phyloP scores from a whole-genome alignment of 176 grass and related monocot species.

The Guadua angustifolia region DNA sequence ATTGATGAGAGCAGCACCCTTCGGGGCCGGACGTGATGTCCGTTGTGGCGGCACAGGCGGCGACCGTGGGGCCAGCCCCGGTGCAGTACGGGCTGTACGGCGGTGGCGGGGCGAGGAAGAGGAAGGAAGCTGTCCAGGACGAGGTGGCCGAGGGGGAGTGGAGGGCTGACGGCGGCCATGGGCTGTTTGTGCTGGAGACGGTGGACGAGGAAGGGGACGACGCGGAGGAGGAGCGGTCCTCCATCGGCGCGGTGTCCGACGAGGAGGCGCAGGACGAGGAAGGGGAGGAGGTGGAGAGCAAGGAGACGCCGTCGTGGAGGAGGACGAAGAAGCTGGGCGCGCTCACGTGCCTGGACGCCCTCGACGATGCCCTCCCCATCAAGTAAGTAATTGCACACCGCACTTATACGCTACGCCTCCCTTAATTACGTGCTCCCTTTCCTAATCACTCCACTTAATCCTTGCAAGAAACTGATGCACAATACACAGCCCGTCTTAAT shows the following conservation, averaged over 20 bases:
- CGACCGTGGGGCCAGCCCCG: background rate
- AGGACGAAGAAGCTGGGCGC: slow-evolving; percentile 9
- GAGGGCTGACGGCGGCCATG: background rate
- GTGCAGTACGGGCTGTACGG: slow-evolving; percentile 31
- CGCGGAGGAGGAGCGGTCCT: slow-evolving; percentile 40
- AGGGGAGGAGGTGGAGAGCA: slow-evolving; percentile 48
- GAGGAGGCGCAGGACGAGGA: slow-evolving; percentile 45
- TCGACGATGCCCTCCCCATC: slow-evolving; percentile 74
- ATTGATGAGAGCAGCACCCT: slow-evolving; percentile 45
- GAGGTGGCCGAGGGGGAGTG: background rate
- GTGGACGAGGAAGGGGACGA: slow-evolving; percentile 39
- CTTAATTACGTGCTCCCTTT: background rate
- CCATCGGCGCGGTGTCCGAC: slow-evolving; percentile 43
- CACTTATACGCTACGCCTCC: background rate
- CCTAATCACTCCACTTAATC: background rate
- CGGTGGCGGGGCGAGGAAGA: slow-evolving; percentile 51
- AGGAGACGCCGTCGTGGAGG: background rate
- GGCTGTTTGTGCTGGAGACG: slow-evolving; percentile 61
- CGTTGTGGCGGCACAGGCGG: slow-evolving; percentile 37
- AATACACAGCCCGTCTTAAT: background rate
- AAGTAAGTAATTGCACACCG: slow-evolving; percentile 43
- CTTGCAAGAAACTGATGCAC: background rate
- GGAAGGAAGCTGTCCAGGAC: slow-evolving; percentile 59
- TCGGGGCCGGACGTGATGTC: slow-evolving; percentile 42
- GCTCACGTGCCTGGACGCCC: slow-evolving; percentile 58